These are phyloP conservation scores for Trametes punicea DNA, from an alignment of 768 basidiomycete genomes.

Conservation along the genomic window DNA sequence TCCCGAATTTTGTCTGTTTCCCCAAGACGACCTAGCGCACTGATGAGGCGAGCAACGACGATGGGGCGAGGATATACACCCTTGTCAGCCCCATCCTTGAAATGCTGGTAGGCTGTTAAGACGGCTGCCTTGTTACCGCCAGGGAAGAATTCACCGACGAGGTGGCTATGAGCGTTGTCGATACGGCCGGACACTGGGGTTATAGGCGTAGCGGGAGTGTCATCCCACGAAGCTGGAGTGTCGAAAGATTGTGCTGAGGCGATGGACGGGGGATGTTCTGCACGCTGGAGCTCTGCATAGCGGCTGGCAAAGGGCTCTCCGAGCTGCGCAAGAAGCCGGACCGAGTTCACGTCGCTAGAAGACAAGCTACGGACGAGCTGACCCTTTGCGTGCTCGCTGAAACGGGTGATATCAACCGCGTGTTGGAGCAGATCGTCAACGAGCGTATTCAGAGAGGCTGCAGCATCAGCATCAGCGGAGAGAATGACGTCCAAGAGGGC, in stretches of 20 bases:
- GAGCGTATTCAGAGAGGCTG: conserved; percentile 11
- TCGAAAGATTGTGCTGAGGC: conserved; percentile 10
- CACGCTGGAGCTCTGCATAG: conserved; percentile 11
- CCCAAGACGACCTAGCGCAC: conserved; percentile 59
- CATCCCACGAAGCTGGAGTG: conserved; percentile 1
- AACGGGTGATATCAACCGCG: conserved; percentile 17
- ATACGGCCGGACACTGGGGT: conserved; percentile 19
- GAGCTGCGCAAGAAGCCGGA: conserved; percentile 13
- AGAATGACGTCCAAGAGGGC: conserved; percentile 40
- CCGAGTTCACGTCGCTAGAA: conserved; percentile 14
- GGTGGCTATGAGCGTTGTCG: conserved; percentile 29
- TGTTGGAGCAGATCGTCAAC: conserved; percentile 17
- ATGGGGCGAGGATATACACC: conserved; percentile 50
- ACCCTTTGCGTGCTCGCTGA: conserved; percentile 14
- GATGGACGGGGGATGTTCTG: conserved; percentile 1
- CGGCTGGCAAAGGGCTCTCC: conserved; percentile 16
- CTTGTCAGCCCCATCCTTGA: conserved; percentile 42
- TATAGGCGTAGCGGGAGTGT: conserved; percentile 3
- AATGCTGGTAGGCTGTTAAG: conserved; percentile 44
- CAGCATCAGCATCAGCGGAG: conserved; percentile 7
- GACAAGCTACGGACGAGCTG: conserved; percentile 14
- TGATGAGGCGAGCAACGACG: conserved; percentile 61
- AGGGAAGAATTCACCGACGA: conserved; percentile 29
- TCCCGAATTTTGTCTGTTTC: conserved; percentile 59
- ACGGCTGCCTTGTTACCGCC: conserved; percentile 12